phyloP scores from a whole-genome alignment of 2,329 filamentous ascomycete genomes.

The Helotiales sp. region DNA sequence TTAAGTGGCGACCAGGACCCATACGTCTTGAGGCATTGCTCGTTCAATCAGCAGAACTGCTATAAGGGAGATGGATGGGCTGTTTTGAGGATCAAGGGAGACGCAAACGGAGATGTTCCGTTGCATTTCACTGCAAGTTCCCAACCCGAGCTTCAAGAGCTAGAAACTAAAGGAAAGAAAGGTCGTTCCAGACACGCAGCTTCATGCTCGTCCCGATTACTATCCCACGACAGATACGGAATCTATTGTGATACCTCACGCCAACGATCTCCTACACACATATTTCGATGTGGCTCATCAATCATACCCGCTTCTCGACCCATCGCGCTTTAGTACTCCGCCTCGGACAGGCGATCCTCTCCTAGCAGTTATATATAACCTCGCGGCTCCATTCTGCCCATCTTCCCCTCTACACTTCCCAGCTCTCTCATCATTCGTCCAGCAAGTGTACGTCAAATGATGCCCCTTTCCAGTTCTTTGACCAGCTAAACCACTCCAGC shows the following conservation, averaged over 20 bases:
- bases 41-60: slow-evolving; percentile 38
- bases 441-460: slow-evolving; percentile 32
- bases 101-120: slow-evolving; percentile 26
- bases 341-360: slow-evolving; percentile 32
- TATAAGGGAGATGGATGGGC: slow-evolving; percentile 37
- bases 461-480: background rate
- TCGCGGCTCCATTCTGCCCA: slow-evolving; percentile 36
- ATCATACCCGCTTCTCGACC: slow-evolving; percentile 37
- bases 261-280: slow-evolving; percentile 30
- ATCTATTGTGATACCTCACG: slow-evolving; percentile 29
- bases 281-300: slow-evolving; percentile 37
- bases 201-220: slow-evolving; percentile 34
- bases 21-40: slow-evolving; percentile 37
- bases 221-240: slow-evolving; percentile 36
- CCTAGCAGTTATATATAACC: slow-evolving; percentile 34
- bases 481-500: slow-evolving; percentile 17
- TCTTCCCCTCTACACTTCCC: slow-evolving; percentile 26
- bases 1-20: slow-evolving; percentile 39
- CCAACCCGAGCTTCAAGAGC: background rate
- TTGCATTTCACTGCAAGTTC: slow-evolving; percentile 35
- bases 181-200: slow-evolving; percentile 37
- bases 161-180: slow-evolving; percentile 8
- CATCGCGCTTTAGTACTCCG: slow-evolving; percentile 28
- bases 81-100: slow-evolving; percentile 34
- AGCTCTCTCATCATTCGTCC: slow-evolving; percentile 28